Base-by-base conservation (phyloP, 257 asterid species). In the Petunia axillaris region DNA sequence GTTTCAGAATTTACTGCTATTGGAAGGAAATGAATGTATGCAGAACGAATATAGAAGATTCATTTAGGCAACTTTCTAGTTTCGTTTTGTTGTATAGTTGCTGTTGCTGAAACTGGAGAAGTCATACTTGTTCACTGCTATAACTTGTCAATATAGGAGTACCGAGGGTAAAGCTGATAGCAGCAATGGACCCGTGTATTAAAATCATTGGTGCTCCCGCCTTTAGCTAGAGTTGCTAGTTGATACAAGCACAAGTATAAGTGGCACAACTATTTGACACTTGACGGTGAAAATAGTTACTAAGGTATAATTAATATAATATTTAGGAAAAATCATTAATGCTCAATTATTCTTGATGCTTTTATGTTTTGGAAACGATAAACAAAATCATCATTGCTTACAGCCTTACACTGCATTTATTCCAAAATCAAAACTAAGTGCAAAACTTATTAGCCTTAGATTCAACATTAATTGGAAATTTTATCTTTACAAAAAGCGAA, bases 211-310 rank as follows among this genome's bases (percentile, higher is more conserved):
- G 13, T 67, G 6, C 54, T 67, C 1, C 75, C n/a, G 37, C 0
- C 53, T 67, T 66, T 15, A 3, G 25, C 74, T 66, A 66, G 74
- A 66, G 50, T 14, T 66, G 36, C 74, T 40, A 66, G 50, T 14
- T 66, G 36, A 50, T 40, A 41, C 43, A 41, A 38, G 54, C 3
- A 3, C 75, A 41, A 41, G 54, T 41, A 67, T 3, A 40, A 41
- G 37, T 0, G 75, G 75, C 4, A 3, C 54, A 41, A 3, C 38
- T 67, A 67, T 41, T 67, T 66, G 75, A 66, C 1, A 41, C 8
- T 41, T 67, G 54, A 41, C 43, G 75, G 38, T 67, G 54, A 41
- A 41, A 41, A 3, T 67, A 41, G 40, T 46, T 67, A n/a, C 6
- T 7, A 67, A 6, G 38, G 40, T 67, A 67, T 41, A 9, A 15